These are phyloP conservation scores for Colletotrichum sp. DNA, from an alignment of 2,329 filamentous ascomycete species.

Conservation along the genomic window DNA sequence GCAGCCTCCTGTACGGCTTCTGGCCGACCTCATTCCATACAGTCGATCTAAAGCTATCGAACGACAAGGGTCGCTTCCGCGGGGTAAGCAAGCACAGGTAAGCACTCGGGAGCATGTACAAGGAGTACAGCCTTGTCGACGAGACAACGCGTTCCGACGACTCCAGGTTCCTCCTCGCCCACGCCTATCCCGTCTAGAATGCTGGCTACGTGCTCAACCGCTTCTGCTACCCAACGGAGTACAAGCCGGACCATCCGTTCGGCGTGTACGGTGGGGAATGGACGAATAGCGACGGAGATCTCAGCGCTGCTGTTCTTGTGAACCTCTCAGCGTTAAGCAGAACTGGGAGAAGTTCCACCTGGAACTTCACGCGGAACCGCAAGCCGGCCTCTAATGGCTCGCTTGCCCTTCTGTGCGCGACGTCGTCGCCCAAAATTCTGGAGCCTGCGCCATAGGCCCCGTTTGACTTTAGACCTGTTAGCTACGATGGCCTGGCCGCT, in stretches of 20 bases:
- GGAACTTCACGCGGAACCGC: conserved; percentile 25
- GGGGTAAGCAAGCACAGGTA: conserved; percentile 38
- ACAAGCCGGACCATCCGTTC: conserved; percentile 22
- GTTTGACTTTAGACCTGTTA: conserved; percentile 8
- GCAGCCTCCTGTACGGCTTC: conserved; percentile 45
- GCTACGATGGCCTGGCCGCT: conserved; percentile 6
- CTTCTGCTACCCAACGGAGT: conserved; percentile 34
- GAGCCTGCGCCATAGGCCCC: background rate
- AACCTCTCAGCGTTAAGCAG: conserved; percentile 33
- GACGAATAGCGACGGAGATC: conserved; percentile 33
- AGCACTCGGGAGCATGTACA: conserved; percentile 40
- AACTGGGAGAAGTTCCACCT: conserved; percentile 29
- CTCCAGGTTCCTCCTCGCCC: conserved; percentile 1
- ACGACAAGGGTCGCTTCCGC: conserved; percentile 33
- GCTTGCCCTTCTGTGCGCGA: conserved; percentile 30
- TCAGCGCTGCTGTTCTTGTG: conserved; percentile 35
- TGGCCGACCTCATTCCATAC: conserved; percentile 44
- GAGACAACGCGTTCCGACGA: background rate
- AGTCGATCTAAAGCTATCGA: conserved; percentile 39
- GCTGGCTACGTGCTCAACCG: conserved; percentile 34
- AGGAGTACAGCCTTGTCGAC: conserved; percentile 38
- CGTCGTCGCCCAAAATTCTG: conserved; percentile 20
- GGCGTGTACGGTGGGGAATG: conserved; percentile 25
- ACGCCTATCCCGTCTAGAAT: conserved; percentile 26
- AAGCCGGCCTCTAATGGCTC: conserved; percentile 13